phyloP scores from a whole-genome alignment of 2,329 filamentous ascomycete species.

The Thelonectria discophora region DNA sequence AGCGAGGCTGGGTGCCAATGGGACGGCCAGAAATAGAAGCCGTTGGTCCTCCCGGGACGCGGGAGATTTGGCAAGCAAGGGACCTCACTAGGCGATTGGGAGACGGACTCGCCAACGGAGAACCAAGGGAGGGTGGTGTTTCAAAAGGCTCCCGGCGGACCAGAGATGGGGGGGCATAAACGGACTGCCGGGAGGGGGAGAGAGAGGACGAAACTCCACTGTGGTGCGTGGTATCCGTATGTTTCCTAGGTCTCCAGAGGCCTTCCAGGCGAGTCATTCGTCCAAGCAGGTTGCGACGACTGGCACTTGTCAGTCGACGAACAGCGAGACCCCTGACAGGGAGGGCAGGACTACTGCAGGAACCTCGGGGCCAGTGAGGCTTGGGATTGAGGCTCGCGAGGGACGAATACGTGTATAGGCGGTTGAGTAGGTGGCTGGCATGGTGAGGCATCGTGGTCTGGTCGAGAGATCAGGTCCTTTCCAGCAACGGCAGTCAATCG shows the following conservation, averaged over 20 bases:
- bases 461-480: too few species aligned
- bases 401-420: background rate
- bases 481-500: too few species aligned
- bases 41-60: background rate
- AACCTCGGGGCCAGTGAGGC: conserved; percentile 24
- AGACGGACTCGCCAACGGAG: background rate
- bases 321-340: conserved; percentile 16
- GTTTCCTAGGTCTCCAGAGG: background rate
- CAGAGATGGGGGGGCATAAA: conserved; percentile 12
- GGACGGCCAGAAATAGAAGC: conserved; percentile 7
- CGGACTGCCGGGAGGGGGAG: background rate
- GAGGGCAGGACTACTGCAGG: conserved; percentile 31
- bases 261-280: conserved; percentile 18
- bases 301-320: conserved; percentile 5
- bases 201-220: conserved; percentile 14
- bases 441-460: too few species aligned
- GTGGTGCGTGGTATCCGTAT: conserved; percentile 11
- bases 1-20: conserved; percentile 8
- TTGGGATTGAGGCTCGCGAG: conserved; percentile 1
- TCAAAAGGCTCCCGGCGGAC: conserved; percentile 14
- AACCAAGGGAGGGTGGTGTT: conserved; percentile 19
- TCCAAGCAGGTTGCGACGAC: conserved; percentile 1
- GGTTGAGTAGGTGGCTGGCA: too few species aligned
- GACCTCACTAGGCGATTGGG: conserved; percentile 18
- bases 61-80: conserved; percentile 17